A percentile compares a stretch with the other conserved stretches of the same genome.
Evolutionary conservation across 257 asterid species (phyloP).

Genomic region (Linderniella brevidens): DNA sequence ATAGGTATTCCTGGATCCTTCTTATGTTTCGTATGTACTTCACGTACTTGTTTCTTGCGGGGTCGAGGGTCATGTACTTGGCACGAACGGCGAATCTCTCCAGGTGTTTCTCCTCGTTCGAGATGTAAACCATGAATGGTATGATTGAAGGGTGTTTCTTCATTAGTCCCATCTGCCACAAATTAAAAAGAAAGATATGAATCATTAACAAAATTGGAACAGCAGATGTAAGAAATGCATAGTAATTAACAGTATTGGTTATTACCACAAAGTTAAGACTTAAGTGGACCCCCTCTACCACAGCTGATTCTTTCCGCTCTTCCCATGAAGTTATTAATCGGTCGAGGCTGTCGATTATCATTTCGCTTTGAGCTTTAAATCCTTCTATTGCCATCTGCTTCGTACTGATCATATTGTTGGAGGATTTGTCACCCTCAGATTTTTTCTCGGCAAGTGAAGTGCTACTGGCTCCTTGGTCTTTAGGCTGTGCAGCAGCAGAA

Average conservation of each 20-base stretch:
- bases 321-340: conserved; percentile 94
- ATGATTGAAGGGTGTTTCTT: conserved; percentile 95
- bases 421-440: conserved; percentile 31
- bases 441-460: conserved; percentile 17
- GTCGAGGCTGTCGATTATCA: conserved; percentile 98
- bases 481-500: conserved; percentile 30
- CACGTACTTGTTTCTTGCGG: conserved; percentile 89
- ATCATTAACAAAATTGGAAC: neutral
- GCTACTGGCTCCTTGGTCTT: conserved; percentile 22
- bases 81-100: conserved; percentile 99
- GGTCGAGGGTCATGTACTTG: conserved; percentile 95
- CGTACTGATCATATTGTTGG: conserved; percentile 43
- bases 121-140: conserved; percentile 89
- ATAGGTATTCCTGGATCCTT: conserved; percentile 93
- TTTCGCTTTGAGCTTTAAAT: conserved; percentile 96
- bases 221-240: neutral
- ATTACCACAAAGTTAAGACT: conserved; percentile 98
- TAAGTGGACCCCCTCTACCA: conserved; percentile 96
- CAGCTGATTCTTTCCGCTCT: conserved; percentile 88
- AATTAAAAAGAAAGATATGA: conserved; percentile 10
- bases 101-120: conserved; percentile 88
- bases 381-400: conserved; percentile 98
- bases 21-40: conserved; percentile 85
- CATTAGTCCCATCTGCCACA: conserved; percentile 95
- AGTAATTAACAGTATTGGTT: conserved; percentile 4